Evolutionary conservation across 257 asterid species (phyloP), one percentile per base, ranked within the genome.

Genomic region (Plantago major): DNA sequence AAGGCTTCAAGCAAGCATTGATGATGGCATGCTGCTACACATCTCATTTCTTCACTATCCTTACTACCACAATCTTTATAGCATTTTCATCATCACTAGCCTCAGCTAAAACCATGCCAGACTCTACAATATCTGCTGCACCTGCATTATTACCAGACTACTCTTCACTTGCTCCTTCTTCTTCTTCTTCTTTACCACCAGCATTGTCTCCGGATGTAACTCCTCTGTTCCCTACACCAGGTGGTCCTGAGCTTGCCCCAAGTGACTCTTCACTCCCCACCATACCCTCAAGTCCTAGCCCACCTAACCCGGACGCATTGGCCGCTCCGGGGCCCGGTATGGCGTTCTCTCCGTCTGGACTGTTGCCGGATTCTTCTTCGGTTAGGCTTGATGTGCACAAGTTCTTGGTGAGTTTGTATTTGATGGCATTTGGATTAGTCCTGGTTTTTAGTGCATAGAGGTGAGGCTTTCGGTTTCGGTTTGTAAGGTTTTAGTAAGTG

Each of bases 281-380:
- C 11, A 86, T 88, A 38, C 93, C 98, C 55, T 86, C 98, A 6
- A 91, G 92, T 66, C 98, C 86, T n/a, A 91, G 98, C 76, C 95
- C 96, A n/a, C 98, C 98, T 0, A 88, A 88, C 51, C 95, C 96
- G 7, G 96, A 88, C 53, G 92, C 71, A 30, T 37, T 75, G 58
- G 83, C 46, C 0, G 83, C 86, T 61, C 76, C 77, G 0, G 95
- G 82, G 50, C 94, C 95, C 8, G 77, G 53, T 3, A 3, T 57
- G 16, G 85, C 94, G 4, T 42, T 79, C 37, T 66, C 84, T 1
- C 92, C 96, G 0, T 16, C 55, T 6, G 88, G 69, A 28, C 47
- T 68, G 1, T 46, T 74, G 70, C 83, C 86, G 17, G 67, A 69
- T 49, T 80, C 93, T 44, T 73, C 87, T 18, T 66, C 91, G 0